phyloP scores from a whole-genome alignment of 129 eudicot genomes.

The Arctium lappa region DNA sequence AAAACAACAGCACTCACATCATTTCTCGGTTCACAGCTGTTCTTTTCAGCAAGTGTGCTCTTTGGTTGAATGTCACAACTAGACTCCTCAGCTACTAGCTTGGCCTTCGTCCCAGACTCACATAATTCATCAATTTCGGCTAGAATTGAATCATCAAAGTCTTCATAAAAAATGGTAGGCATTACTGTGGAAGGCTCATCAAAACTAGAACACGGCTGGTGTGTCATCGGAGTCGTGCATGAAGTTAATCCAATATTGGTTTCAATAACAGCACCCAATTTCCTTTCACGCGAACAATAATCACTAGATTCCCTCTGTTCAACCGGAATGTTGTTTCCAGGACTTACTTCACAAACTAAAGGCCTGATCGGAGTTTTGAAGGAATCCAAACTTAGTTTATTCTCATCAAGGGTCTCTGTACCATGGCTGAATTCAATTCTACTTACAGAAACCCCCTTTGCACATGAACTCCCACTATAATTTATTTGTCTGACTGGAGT shows the following conservation, averaged over 20 bases:
- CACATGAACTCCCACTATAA: neutral
- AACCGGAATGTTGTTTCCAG: neutral
- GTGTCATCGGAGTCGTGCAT: constrained; percentile 24
- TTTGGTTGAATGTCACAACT: constrained; percentile 18
- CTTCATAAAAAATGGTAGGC: constrained; percentile 44
- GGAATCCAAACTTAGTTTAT: constrained; percentile 21
- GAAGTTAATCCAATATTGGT: constrained; percentile 17
- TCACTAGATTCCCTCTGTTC: constrained; percentile 13
- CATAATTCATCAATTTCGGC: constrained; percentile 81
- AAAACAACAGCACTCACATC: constrained; percentile 20
- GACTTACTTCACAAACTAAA: constrained; percentile 4
- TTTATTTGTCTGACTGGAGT: constrained; percentile 25
- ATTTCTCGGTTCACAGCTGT: constrained; percentile 15
- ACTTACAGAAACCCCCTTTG: constrained; percentile 12
- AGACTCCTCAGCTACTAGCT: constrained; percentile 20
- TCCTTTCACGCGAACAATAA: neutral
- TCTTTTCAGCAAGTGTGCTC: constrained; percentile 19
- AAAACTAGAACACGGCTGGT: constrained; percentile 15
- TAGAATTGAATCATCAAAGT: constrained; percentile 63
- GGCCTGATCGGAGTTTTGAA: constrained; percentile 34
- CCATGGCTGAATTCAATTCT: constrained; percentile 16
- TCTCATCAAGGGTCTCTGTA: neutral
- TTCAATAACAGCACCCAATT: neutral
- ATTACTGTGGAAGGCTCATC: constrained; percentile 21
- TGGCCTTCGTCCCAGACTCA: constrained; percentile 42